A percentile compares a stretch with the other conserved stretches of the same genome.
phyloP scores from a whole-genome alignment of 2,329 filamentous ascomycete species.

The Alternaria novae-zelandiae region DNA sequence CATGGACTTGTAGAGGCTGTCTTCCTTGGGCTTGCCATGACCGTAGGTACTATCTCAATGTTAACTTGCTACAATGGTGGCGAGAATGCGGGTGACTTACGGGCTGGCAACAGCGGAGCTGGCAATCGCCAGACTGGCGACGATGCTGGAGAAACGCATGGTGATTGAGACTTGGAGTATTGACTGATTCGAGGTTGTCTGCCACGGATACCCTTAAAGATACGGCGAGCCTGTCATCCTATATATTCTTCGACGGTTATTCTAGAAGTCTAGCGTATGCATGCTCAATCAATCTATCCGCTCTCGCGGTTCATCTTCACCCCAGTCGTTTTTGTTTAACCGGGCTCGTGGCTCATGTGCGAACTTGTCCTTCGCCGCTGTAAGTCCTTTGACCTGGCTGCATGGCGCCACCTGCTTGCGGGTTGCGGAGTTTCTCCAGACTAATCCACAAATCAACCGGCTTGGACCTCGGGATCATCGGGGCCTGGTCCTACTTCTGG shows the following conservation, averaged over 20 bases:
- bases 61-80: background rate
- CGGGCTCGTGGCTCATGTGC: slow-evolving; percentile 20
- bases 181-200: slow-evolving; percentile 5
- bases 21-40: slow-evolving; percentile 7
- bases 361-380: slow-evolving; percentile 2
- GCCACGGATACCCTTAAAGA: slow-evolving; percentile 4
- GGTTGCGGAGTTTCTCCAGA: slow-evolving; percentile 15
- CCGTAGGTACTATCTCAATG: background rate
- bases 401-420: slow-evolving; percentile 7
- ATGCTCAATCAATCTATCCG: slow-evolving; percentile 16
- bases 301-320: slow-evolving; percentile 13
- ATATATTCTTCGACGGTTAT: slow-evolving; percentile 28
- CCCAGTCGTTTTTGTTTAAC: slow-evolving; percentile 18
- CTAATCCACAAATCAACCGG: slow-evolving; percentile 32
- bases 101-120: slow-evolving; percentile 31
- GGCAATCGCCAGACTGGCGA: slow-evolving; percentile 30
- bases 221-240: background rate
- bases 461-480: slow-evolving; percentile 26
- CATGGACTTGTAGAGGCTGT: slow-evolving; percentile 37
- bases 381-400: background rate
- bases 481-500: slow-evolving; percentile 10
- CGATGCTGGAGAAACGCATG: slow-evolving; percentile 37
- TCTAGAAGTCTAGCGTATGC: slow-evolving; percentile 22
- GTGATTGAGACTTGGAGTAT: slow-evolving; percentile 7
- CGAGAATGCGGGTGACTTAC: background rate